Percentiles rank a stretch among this genome's conserved stretches.
Evolutionary conservation across 371 early-diverging fungal species (phyloP).

Genomic region (Mortierella sp.): DNA sequence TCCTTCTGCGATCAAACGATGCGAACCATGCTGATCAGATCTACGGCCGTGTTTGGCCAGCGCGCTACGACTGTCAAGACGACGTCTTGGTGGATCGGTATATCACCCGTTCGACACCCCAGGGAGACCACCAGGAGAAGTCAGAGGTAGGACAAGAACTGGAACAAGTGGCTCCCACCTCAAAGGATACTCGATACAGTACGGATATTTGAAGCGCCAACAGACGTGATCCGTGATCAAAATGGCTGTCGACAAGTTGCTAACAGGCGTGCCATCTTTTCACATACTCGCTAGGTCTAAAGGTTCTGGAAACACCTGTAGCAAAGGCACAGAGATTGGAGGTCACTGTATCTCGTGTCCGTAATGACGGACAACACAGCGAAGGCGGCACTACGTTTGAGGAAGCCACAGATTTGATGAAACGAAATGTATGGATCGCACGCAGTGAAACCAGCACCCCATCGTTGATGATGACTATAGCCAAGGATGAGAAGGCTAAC

Average conservation of each 20-base stretch:
- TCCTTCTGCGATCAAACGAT: constrained; percentile 16
- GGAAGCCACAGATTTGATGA: constrained; percentile 29
- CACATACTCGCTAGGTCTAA: constrained; percentile 12
- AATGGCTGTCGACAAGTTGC: no score
- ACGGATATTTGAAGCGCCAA: not conserved
- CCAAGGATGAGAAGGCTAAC: no score
- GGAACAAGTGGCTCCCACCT: constrained; percentile 4
- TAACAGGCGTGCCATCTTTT: not conserved
- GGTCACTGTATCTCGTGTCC: constrained; percentile 17
- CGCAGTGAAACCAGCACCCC: no score
- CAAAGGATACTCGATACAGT: constrained; percentile 11
- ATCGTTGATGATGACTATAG: no score
- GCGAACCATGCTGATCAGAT: constrained; percentile 18
- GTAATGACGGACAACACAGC: constrained; percentile 1
- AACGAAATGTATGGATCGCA: constrained; percentile 34
- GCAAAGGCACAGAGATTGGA: constrained; percentile 18
- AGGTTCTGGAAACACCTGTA: constrained; percentile 8
- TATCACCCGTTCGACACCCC: not conserved
- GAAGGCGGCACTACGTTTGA: constrained; percentile 22
- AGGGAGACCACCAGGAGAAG: not conserved
- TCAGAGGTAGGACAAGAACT: not conserved
- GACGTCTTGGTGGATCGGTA: constrained; percentile 31
- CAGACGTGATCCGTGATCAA: not conserved
- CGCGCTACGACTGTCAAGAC: constrained; percentile 33
- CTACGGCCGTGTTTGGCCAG: constrained; percentile 44